Evolutionary conservation across 2,329 filamentous ascomycete genomes (phyloP).

Genomic region (Phaeoacremonium minimum): DNA sequence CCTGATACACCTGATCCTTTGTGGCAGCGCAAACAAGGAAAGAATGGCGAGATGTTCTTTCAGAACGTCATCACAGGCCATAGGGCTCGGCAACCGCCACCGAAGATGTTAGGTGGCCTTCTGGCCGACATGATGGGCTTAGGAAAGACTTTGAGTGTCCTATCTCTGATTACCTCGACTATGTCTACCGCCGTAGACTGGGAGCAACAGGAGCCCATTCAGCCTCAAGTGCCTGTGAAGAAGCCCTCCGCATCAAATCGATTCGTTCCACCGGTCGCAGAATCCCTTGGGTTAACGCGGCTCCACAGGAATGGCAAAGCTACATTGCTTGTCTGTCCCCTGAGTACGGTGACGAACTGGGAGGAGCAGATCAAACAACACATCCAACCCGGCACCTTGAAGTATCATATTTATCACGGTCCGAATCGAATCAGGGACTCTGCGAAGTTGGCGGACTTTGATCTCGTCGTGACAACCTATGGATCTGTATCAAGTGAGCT

Average conservation of each 20-base stretch:
- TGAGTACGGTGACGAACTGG: conserved; percentile 94
- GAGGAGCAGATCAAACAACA: conserved; percentile 87
- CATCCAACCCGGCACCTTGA: conserved; percentile 59
- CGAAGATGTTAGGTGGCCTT: conserved; percentile 68
- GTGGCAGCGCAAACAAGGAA: conserved; percentile 60
- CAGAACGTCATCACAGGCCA: conserved; percentile 83
- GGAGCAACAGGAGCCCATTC: conserved; percentile 46
- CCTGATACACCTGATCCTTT: conserved; percentile 61
- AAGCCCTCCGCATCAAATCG: conserved; percentile 19
- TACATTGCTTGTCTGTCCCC: conserved; percentile 82
- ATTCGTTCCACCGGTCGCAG: conserved; percentile 34
- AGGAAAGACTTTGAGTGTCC: conserved; percentile 81
- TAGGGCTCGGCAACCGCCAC: conserved; percentile 53
- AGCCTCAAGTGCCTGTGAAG: conserved; percentile 35
- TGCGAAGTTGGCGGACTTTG: conserved; percentile 64
- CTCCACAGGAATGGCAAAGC: conserved; percentile 67
- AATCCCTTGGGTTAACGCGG: conserved; percentile 41
- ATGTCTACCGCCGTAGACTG: conserved; percentile 60
- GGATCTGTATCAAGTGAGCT: conserved; percentile 81
- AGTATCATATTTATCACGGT: conserved; percentile 84
- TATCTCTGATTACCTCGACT: conserved; percentile 71
- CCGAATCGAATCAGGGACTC: conserved; percentile 67
- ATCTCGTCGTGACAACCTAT: conserved; percentile 91
- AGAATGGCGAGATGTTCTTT: conserved; percentile 57
- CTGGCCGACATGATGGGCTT: conserved; percentile 85